phyloP scores from a whole-genome alignment of 2,329 filamentous ascomycete species.

The Monilinia fructigena region DNA sequence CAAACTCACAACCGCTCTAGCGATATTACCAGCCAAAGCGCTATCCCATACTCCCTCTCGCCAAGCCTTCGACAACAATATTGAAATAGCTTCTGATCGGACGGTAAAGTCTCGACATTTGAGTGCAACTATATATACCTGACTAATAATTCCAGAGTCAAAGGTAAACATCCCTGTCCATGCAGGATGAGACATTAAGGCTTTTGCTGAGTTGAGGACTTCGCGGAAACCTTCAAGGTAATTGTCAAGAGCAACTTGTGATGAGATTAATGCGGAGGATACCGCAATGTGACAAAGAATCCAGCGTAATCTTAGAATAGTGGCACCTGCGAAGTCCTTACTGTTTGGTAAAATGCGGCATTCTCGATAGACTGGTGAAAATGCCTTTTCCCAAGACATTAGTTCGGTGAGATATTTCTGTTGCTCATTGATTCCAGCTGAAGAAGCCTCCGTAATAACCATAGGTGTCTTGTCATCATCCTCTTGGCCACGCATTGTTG shows the following conservation, averaged over 20 bases:
- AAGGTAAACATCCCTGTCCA: conserved; percentile 7
- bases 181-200: conserved; percentile 11
- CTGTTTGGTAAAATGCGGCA: not conserved
- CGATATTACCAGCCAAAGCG: not conserved
- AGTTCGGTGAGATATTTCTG: not conserved
- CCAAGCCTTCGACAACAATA: not conserved
- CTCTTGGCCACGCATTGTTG: not conserved
- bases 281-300: conserved; percentile 5
- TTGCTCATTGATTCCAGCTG: not conserved
- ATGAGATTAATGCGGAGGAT: not conserved
- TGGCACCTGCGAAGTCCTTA: conserved; percentile 13
- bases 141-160: not conserved
- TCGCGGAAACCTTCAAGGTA: conserved; percentile 4
- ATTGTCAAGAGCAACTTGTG: conserved; percentile 12
- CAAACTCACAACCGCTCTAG: conserved; percentile 1
- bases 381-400: conserved; percentile 4
- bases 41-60: conserved; percentile 7
- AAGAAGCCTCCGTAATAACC: not conserved
- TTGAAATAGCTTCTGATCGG: conserved; percentile 5
- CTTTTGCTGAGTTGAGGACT: conserved; percentile 1
- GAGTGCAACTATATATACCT: conserved; percentile 10
- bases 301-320: not conserved
- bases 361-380: not conserved
- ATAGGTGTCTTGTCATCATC: not conserved
- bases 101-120: conserved; percentile 8